Evolutionary conservation across 768 basidiomycete genomes (phyloP), one percentile per base, ranked within the genome.

Genomic region (Lactarius akahatsu): DNA sequence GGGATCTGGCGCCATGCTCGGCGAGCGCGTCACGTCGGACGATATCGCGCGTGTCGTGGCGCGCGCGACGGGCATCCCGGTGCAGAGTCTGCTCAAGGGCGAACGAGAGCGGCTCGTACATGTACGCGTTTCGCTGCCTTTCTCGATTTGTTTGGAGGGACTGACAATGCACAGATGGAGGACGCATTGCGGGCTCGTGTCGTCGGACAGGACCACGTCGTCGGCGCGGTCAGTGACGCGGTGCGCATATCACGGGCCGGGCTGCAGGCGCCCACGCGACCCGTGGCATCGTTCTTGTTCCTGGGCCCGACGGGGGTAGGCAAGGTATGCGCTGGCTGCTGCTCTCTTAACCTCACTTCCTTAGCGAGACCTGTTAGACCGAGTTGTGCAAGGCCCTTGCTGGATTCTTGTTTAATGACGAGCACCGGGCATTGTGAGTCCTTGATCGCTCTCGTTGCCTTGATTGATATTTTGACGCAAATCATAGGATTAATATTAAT

Each of bases 201-300:
- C 9, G 89, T 98, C 3, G 95, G 96, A 1, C 96, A 98, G 74
- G 89, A 94, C 65, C 88, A 94, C 70, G 91, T 94, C n/a, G 83
- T 98, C 34, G 75, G 82, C 1, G 87, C 94, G 5, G 86, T 97
- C 69, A 89, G 90, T 65, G 91, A 97, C 71, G 94, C 96, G 16
- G 92, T 98, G 28, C 86, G 94, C 20, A 91, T 98, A 60, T 96
- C 94, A 36, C 86, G 96, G 59, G 92, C 95, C 3, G 96, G 96
- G 0, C 76, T 98, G 23, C 90, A 94, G 71, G 90, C 92, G 1
- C 91, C 93, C 8, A 91, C 91, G 70, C 81, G 94, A 18, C 96
- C 96, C 1, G 88, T 96, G 20, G 94, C 96, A 3, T 94, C 92
- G 1, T 96, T 97, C 85, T 79, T 97, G 54, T 94, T 97, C 81